phyloP scores from a whole-genome alignment of 1,284 basidiomycete species.

The Sanghuangporus weigelae region DNA sequence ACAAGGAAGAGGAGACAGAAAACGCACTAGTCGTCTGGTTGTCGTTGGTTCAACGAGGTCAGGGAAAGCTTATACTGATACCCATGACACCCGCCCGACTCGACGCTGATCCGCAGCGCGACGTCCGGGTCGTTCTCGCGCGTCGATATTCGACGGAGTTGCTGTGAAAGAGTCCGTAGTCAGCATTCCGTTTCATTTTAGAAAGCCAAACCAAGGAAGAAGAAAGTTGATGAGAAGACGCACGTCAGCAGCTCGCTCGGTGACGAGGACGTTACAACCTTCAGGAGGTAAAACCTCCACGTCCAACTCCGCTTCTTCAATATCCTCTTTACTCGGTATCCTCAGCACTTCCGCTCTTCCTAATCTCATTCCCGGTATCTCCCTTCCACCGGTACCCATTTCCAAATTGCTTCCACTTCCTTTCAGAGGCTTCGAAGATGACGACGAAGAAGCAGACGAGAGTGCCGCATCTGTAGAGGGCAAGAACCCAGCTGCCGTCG shows the following conservation, averaged over 20 bases:
- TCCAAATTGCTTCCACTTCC: neutral
- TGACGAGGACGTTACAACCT: constrained; percentile 48
- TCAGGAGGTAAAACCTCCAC: constrained; percentile 43
- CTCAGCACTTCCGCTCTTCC: constrained; percentile 3
- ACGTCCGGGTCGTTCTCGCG: constrained; percentile 54
- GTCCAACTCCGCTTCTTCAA: constrained; percentile 53
- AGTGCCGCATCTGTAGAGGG: neutral
- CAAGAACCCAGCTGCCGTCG: neutral
- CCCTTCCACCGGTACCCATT: neutral
- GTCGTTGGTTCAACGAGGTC: constrained; percentile 40
- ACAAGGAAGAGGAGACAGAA: constrained; percentile 1
- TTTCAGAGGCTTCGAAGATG: neutral
- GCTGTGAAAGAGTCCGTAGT: constrained; percentile 36
- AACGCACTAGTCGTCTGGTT: constrained; percentile 77
- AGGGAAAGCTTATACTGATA: constrained; percentile 90
- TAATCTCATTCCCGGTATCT: neutral
- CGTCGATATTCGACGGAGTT: constrained; percentile 57
- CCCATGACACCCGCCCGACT: constrained; percentile 89
- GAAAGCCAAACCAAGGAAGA: neutral
- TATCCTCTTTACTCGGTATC: constrained; percentile 41
- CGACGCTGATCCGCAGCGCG: constrained; percentile 73
- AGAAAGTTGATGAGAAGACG: constrained; percentile 15
- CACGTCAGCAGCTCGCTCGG: constrained; percentile 71
- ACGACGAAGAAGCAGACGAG: neutral
- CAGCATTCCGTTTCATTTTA: neutral